Base-by-base conservation (phyloP, 2,329 filamentous ascomycete species). In the Scopulariopsis brevicaulis region DNA sequence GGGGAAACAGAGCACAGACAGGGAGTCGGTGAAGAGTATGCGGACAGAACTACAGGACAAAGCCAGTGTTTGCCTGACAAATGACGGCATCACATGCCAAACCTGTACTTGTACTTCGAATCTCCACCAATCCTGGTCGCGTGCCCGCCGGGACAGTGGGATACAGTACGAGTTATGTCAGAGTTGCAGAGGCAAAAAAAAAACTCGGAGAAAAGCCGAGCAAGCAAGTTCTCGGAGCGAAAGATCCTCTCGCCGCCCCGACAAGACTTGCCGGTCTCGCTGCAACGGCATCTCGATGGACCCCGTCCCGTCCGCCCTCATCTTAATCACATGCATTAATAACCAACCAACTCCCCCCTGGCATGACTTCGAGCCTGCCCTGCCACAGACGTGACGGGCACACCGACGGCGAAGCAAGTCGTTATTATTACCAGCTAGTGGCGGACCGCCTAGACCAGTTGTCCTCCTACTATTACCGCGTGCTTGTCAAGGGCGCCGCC, bases 331-430 rank as follows among this genome's bases (percentile, higher is more conserved):
- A 53, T 53, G 51, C 51, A 32, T 50, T 24, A 50, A 50, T 11
- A 50, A 50, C 46, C 20, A 8, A 6, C 51, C 25, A 11, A 20
- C 50, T 28, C 7, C 51, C 14, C 14, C 28, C 12, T 57, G 55
- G 48, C 22, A 57, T 57, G 55, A 48, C 56, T 40, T 58, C 56
- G 32, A 15, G 46, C 51, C 40, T 58, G 51, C 51, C 56, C 56
- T 54, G 56, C 56, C 34, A 46, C 56, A 52, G 15, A 40, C 20
- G 55, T 57, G 55, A 57, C 55, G 48, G 55, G 55, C 55, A 48
- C 46, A 50, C 20, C 46, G 46, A 50, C 46, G n/a, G 12, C n/a
- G 25, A 22, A 57, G 32, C n/a, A 57, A 57, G 20, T 34, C 40
- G 4, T 32, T 32, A 40, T 22, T 50, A 43, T 28, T 40, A 22